Evolutionary conservation across 805 yeast species (phyloP), one percentile per base, ranked within the genome.

Genomic region (Myxozyma lipomycoides): DNA sequence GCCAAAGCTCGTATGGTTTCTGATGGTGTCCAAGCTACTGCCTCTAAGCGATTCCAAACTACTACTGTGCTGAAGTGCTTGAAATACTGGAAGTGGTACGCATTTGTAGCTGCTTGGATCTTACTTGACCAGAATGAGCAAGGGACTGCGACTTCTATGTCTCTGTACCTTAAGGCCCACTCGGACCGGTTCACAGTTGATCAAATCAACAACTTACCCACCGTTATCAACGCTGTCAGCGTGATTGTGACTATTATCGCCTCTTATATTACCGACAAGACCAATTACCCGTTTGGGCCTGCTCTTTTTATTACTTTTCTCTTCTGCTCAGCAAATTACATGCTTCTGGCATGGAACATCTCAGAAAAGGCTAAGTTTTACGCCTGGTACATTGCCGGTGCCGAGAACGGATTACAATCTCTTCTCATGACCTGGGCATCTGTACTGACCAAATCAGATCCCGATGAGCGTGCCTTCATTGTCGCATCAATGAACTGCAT

Each of bases 301-400:
- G 68, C 70, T 52, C 56, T 71, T 56, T 56, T 68, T 1, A 38
- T 67, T 32, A 62, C 62, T 9, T 73, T 69, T 50, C 21, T 54
- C 34, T 47, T 36, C 35, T 21, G 26, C 10, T 17, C 38, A 7
- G 36, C 58, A 7, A 77, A 77, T 53, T 66, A 73, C 12, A 68
- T 80, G 38, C 65, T 80, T 46, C 78, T 81, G 2, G 76, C 73
- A 4, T 81, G 84, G 84, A 45, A 75, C 43, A 76, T 80, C 9
- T 70, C 76, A 1, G 78, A 77, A 56, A 60, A 73, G 7, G 80
- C 79, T 3, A 80, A 77, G 61, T 78, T 82, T 81, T 79, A 77
- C 66, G 85, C 81, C 1, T 80, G 73, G 52, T 54, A 52, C 38
- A 43, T 52, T 28, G 24, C 46, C 1, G 58, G 58, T 7, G 38